Base-by-base conservation (phyloP, 202 grass and related monocot genomes). In the Cymbopogon flexuosus region DNA sequence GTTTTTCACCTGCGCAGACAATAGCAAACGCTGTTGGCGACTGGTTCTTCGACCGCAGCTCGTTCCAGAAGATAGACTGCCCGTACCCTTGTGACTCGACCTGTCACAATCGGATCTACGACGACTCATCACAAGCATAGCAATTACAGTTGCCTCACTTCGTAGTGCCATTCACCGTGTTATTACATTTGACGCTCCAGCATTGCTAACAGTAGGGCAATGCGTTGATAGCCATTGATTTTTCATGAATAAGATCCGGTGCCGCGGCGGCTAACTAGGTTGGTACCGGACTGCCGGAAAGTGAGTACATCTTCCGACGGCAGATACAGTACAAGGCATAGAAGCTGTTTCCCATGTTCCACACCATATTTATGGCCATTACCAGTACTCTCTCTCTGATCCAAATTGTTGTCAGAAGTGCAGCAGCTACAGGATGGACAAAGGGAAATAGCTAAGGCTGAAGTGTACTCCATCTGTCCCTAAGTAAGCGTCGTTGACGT, bases 61-160 rank as follows among this genome's bases (percentile, higher is more conserved):
- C 58, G 3, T 82, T 91, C 51, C 72, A 85, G 69, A 85, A 91
- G 78, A 84, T 89, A 23, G 92, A 91, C 78, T 94, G 92, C 29
- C 84, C 92, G 40, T 94, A 91, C 70, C 92, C 92, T 3, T 94
- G 92, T 31, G 86, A 94, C 68, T 79, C 88, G 1, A 89, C 84
- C 45, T 94, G 92, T 51, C 80, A 60, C 69, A 79, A 88, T 70
- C 82, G 83, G 36, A 76, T 84, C 69, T 86, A 83, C 67, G 75
- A 83, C 36, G 78, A 63, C n/a, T 10, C 70, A 8, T 83, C 80
- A 3, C 21, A 39, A 22, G 72, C 85, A 78, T 88, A 91, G 89
- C 89, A 91, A 85, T 78, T 84, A 88, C 85, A 85, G 77, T 46
- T 4, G 21, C 51, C 72, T 81, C 51, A 34, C 22, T 52, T 87